These are phyloP conservation scores for Gryganskiella cystojenkinii DNA, from an alignment of 192 early-diverging fungal species.

Conservation along the genomic window DNA sequence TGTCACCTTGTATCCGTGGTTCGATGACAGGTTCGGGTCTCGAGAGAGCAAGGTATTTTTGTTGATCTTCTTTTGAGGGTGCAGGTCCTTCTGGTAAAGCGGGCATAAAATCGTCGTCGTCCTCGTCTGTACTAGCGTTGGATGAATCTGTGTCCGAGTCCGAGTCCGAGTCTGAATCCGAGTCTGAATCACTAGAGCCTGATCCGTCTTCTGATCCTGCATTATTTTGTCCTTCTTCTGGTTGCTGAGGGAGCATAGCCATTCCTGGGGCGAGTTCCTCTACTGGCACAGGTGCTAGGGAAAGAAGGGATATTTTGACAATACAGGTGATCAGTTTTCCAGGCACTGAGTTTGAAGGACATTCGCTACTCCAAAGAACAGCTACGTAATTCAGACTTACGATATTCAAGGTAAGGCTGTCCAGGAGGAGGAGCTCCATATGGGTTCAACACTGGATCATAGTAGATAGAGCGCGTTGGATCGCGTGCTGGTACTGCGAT, in stretches of 20 bases:
- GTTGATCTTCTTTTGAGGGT: constrained; percentile 29
- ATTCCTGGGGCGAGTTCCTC: constrained; percentile 10
- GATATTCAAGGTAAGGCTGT: constrained; percentile 48
- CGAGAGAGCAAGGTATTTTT: constrained; percentile 7
- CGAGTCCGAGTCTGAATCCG: constrained; percentile 29
- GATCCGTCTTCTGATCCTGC: constrained; percentile 16
- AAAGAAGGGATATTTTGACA: not conserved
- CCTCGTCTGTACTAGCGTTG: constrained; percentile 24
- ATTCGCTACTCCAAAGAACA: not conserved
- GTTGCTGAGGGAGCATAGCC: not conserved
- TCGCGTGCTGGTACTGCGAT: constrained; percentile 37
- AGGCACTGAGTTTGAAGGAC: no score
- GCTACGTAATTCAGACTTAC: constrained; percentile 8
- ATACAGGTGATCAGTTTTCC: no score
- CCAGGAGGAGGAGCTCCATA: constrained; percentile 50
- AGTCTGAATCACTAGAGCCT: constrained; percentile 15
- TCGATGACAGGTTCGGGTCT: constrained; percentile 15
- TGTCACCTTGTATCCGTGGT: constrained; percentile 23
- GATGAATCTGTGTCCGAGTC: constrained; percentile 21
- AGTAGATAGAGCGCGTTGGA: constrained; percentile 47
- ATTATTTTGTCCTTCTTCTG: constrained; percentile 5
- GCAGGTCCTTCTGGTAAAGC: constrained; percentile 36
- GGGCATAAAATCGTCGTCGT: constrained; percentile 37
- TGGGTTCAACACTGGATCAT: constrained; percentile 49
- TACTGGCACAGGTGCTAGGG: constrained; percentile 30